Base-by-base conservation (phyloP, 2,329 filamentous ascomycete species). In the Allantophomopsis lycopodina region DNA sequence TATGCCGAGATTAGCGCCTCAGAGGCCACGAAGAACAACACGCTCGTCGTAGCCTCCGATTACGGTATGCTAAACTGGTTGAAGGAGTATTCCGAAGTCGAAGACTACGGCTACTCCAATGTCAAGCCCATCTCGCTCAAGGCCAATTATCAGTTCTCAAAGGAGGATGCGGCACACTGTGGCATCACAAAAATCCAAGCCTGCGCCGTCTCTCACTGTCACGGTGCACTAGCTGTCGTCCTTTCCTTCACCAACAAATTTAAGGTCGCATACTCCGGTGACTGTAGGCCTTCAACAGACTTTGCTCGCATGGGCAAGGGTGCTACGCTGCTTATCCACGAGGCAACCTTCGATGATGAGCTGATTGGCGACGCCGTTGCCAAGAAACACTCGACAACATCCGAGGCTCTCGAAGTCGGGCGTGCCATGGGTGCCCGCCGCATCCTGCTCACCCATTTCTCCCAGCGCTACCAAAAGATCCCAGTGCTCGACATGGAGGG, bases 261-360 rank as follows among this genome's bases (percentile, higher is more conserved):
- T 56, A 91, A 89, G 56, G 69, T 94, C 42, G 85, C 86, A 35
- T 98, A 94, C 62, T 94, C 85, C 4, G 91, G 91, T 41, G 91
- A 98, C 63, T 96, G 89, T 56, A 74, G 91, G 6, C 91, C 91
- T 0, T 85, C 76, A 4, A 51, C 62, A 2, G 55, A 62, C 0
- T 95, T 98, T 54, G 74, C 76, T 0, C 49, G 59, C 11, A 81
- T 89, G 38, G 93, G 84, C 35, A 63, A 64, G 35, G 78, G 77
- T 45, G 79, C 82, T 2, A 94, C 89, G 12, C 70, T 98, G 6
- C 73, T 95, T 5, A 76, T 98, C 41, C 91, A 98, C 63, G 91
- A 98, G 68, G 88, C 87, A 45, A 98, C 91, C 0, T 96, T 98
- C 55, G 85, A 91, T 49, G 85, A 94, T 55, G 84, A 91, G 51